phyloP scores from a whole-genome alignment of 139 green algal genomes.

The Raphidocelis subcapitata region DNA sequence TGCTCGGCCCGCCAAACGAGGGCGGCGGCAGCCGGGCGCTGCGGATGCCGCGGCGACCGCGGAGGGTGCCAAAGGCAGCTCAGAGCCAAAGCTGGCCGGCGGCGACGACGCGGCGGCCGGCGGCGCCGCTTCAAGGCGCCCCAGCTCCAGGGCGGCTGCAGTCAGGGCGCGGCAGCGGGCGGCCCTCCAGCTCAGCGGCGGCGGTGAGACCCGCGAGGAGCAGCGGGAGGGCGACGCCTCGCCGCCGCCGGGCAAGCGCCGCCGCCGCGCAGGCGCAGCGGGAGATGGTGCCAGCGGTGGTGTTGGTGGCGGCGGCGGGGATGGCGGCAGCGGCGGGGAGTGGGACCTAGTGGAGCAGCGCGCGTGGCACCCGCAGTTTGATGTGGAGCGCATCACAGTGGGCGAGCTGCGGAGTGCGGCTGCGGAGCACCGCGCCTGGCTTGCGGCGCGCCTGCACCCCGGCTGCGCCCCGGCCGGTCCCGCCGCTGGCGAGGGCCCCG shows the following conservation, averaged over 20 bases:
- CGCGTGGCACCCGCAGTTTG: conserved; percentile 33
- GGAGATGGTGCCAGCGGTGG: background rate
- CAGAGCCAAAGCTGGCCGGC: too few relatives aligned
- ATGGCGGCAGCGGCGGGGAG: background rate
- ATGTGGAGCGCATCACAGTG: background rate
- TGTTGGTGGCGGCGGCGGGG: background rate
- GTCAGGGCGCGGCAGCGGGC: background rate
- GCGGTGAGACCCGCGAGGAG: background rate
- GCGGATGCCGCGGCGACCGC: background rate
- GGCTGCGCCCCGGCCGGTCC: background rate
- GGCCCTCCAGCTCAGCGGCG: background rate
- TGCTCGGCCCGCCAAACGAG: too few relatives aligned
- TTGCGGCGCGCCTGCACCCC: background rate
- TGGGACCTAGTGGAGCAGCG: conserved; percentile 25
- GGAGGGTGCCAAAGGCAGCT: background rate
- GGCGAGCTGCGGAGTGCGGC: conserved; percentile 16
- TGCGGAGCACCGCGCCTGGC: background rate
- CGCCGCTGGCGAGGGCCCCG: background rate
- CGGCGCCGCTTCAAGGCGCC: too few relatives aligned
- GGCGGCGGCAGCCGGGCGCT: too few relatives aligned
- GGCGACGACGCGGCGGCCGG: too few relatives aligned
- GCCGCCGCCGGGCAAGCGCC: too few relatives aligned
- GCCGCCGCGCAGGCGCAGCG: background rate
- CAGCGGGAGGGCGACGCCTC: background rate
- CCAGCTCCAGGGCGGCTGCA: too few relatives aligned